Conservation (phyloP, 2,329 filamentous ascomycete genomes). For the Neopestalotiopsis clavispora region DNA sequence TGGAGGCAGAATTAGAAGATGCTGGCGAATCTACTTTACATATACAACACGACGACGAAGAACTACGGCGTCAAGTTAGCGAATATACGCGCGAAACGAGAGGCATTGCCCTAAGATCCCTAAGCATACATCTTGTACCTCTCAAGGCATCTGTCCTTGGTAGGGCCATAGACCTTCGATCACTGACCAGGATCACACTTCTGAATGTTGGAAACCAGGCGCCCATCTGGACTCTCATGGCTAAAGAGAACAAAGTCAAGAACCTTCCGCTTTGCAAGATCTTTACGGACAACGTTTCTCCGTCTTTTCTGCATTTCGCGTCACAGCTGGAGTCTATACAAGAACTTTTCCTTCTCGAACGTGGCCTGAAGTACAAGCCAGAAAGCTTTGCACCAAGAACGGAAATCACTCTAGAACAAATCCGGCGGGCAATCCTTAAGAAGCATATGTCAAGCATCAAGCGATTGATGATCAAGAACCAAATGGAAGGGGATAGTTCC, state of each 20-base stretch:
- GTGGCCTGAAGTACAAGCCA: slow-evolving; percentile 53
- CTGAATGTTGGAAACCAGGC: slow-evolving; percentile 68
- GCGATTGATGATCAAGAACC: slow-evolving; percentile 64
- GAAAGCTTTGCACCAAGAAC: slow-evolving; percentile 58
- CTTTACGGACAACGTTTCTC: slow-evolving; percentile 67
- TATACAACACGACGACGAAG: slow-evolving; percentile 24
- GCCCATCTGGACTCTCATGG: slow-evolving; percentile 62
- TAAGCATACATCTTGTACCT: slow-evolving; percentile 64
- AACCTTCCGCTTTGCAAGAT: slow-evolving; percentile 61
- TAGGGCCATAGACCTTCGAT: slow-evolving; percentile 60
- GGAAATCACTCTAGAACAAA: slow-evolving; percentile 58
- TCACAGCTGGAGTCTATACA: slow-evolving; percentile 56
- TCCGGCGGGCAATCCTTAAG: slow-evolving; percentile 59
- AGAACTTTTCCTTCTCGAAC: slow-evolving; percentile 66
- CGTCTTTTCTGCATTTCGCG: slow-evolving; percentile 58
- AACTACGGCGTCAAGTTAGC: slow-evolving; percentile 37
- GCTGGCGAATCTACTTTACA: slow-evolving; percentile 31
- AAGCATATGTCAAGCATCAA: slow-evolving; percentile 61
- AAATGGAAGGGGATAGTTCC: slow-evolving; percentile 44
- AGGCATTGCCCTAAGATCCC: slow-evolving; percentile 58
- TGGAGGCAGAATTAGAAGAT: slow-evolving; percentile 43
- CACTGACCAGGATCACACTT: slow-evolving; percentile 61
- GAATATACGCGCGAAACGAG: slow-evolving; percentile 64
- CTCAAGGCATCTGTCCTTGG: slow-evolving; percentile 62
- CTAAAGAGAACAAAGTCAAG: slow-evolving; percentile 55